A percentile compares a stretch with the other conserved stretches of the same genome.
Evolutionary conservation across 768 basidiomycete species (phyloP).

Genomic region (Calocera viscosa): DNA sequence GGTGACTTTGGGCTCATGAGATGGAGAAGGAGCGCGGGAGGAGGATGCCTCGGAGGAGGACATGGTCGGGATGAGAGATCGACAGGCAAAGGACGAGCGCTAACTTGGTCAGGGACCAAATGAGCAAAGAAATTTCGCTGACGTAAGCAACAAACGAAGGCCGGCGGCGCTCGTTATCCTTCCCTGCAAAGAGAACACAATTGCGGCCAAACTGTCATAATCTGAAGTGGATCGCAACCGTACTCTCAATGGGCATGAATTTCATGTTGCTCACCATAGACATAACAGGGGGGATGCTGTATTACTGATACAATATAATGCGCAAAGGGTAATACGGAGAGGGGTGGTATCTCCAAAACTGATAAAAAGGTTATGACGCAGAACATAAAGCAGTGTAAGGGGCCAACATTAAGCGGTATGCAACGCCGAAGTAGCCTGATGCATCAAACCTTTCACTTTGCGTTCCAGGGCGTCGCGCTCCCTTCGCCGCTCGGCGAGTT

Average conservation of each 20-base stretch:
- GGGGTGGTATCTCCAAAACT: too few species aligned
- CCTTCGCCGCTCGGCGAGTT: constrained; percentile 61
- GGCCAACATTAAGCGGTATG: background rate
- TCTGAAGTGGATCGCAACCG: too few species aligned
- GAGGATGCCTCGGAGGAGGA: constrained; percentile 6
- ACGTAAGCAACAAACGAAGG: too few species aligned
- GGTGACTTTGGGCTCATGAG: background rate
- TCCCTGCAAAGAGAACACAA: too few species aligned
- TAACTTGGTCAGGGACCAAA: background rate
- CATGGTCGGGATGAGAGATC: background rate
- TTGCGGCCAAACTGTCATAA: too few species aligned
- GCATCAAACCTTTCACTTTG: constrained; percentile 48
- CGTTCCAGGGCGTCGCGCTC: constrained; percentile 61
- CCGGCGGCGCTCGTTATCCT: background rate
- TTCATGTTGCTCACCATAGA: too few species aligned
- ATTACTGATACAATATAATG: too few species aligned
- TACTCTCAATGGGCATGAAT: too few species aligned
- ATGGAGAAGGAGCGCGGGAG: background rate
- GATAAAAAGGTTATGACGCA: too few species aligned
- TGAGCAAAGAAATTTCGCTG: background rate
- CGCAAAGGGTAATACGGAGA: too few species aligned
- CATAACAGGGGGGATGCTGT: too few species aligned
- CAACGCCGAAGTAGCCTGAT: constrained; percentile 8
- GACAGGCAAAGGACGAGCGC: background rate
- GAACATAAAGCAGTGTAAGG: background rate